Base-by-base conservation (phyloP, 345 rosid genomes). In the Aquilaria malaccensis region DNA sequence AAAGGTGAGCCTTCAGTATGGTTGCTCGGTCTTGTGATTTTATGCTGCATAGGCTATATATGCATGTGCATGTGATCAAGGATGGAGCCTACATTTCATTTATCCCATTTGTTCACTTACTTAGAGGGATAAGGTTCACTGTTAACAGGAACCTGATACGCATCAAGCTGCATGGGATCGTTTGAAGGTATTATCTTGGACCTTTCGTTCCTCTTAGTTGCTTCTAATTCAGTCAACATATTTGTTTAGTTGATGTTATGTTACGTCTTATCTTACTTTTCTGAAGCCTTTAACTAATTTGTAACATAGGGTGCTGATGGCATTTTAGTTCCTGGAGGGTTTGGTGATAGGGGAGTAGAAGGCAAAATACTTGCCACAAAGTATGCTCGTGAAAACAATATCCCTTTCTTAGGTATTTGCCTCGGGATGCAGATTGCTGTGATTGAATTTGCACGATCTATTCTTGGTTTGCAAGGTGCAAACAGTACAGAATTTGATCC, bases 361-460 rank as follows among this genome's bases (percentile, higher is more conserved):
- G 96, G 96, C 41, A 89, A 86, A 72, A 89, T 86, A 68, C 84
- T 89, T 64, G 94, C 96, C 33, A 83, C 88, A 29, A 82, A 84
- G 67, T 82, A 82, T 61, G 89, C 96, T 59, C 93, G 96, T 11
- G 91, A 84, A 57, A 81, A 80, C 54, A 73, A 79, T 64, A 68
- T 89, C 59, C 94, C 96, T 68, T 88, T 74, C 71, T 73, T 88
- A 13, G 96, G 96, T 53, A 86, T 88, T 65, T 86, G 96, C 77
- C 79, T 88, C 52, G 96, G 96, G 56, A 88, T 88, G 96, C 93
- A 88, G 67, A 75, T 82, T 75, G 90, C 93, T 62, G 94, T 89
- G 15, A 83, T 89, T 48, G 96, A 89, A 72, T 86, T 77, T 74
- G 84, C 96, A 50, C 88, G 82, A 32, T 86, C 94, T 15, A 68